Evolutionary conservation across 31 red algal genomes (phyloP).

Genomic region (Asparagopsis taxiformis): DNA sequence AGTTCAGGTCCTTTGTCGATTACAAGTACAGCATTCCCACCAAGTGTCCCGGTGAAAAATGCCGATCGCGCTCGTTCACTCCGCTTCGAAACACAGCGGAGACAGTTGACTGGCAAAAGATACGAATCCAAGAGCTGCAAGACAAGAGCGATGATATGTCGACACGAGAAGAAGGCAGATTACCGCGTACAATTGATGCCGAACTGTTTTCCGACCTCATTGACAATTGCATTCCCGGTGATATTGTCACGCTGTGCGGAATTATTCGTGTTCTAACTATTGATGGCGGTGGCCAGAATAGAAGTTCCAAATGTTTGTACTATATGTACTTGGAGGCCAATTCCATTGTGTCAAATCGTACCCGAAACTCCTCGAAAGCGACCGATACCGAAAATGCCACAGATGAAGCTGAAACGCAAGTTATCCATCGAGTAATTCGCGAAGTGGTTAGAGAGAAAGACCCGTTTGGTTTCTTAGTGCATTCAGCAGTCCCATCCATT

Average conservation of each 20-base stretch:
- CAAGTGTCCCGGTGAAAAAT: slow-evolving; percentile 58
- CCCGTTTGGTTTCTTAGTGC: slow-evolving; percentile 84
- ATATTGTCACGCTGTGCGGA: slow-evolving; percentile 84
- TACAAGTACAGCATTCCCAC: slow-evolving; percentile 79
- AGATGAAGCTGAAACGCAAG: slow-evolving; percentile 20
- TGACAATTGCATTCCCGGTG: slow-evolving; percentile 88
- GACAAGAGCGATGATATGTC: slow-evolving; percentile 42
- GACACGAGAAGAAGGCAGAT: slow-evolving; percentile 76
- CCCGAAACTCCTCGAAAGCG: slow-evolving; percentile 16
- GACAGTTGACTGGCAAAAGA: slow-evolving; percentile 93
- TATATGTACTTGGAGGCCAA: slow-evolving; percentile 97
- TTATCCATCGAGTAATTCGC: slow-evolving; percentile 51
- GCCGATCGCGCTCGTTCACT: slow-evolving; percentile 70
- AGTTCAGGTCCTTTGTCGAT: slow-evolving; percentile 51
- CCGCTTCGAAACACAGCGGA: slow-evolving; percentile 71
- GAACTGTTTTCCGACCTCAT: slow-evolving; percentile 93
- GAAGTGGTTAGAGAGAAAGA: slow-evolving; percentile 69
- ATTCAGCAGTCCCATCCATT: slow-evolving; percentile 91
- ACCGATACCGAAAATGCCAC: slow-evolving; percentile 12
- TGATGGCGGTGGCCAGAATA: slow-evolving; percentile 35
- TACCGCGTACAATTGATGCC: slow-evolving; percentile 91
- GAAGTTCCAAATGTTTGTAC: slow-evolving; percentile 65
- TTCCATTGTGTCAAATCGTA: slow-evolving; percentile 49
- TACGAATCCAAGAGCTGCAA: slow-evolving; percentile 88
- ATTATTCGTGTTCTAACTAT: slow-evolving; percentile 77